Conservation (phyloP, 2,329 filamentous ascomycete genomes). For the Corinectria fuckeliana region DNA sequence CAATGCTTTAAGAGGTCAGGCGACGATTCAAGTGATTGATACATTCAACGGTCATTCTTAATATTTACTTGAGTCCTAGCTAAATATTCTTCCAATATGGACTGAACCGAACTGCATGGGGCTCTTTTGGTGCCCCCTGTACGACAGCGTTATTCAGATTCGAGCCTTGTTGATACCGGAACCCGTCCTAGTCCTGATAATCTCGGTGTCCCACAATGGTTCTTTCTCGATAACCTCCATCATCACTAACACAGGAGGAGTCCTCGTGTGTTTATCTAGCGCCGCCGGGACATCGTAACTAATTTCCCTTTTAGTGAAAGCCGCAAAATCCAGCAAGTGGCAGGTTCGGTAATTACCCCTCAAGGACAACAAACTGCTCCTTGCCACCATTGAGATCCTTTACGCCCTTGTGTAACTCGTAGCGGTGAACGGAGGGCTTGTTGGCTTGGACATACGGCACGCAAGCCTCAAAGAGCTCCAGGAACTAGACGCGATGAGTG, state of each 20-base stretch:
- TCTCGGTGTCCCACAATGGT: conserved; percentile 21
- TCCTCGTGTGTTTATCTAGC: conserved; percentile 30
- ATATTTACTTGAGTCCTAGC: background rate
- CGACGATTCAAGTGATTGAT: background rate
- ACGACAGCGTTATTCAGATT: background rate
- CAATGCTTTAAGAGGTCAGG: background rate
- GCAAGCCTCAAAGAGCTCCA: conserved; percentile 33
- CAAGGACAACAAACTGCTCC: conserved; percentile 35
- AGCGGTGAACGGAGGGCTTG: conserved; percentile 36
- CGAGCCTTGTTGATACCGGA: conserved; percentile 20
- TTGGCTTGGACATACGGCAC: conserved; percentile 31
- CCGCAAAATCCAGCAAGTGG: background rate
- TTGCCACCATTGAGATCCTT: conserved; percentile 31
- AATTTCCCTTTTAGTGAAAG: background rate
- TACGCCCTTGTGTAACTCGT: conserved; percentile 35
- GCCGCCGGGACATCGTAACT: conserved; percentile 36
- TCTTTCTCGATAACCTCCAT: conserved; percentile 29
- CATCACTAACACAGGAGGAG: conserved; percentile 27
- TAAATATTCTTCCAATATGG: background rate
- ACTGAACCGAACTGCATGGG: background rate
- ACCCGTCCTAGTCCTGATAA: conserved; percentile 28
- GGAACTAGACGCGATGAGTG: conserved; percentile 20
- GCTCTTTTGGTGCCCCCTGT: background rate
- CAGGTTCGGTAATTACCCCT: conserved; percentile 28
- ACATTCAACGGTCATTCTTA: background rate